Evolutionary conservation across 768 basidiomycete species (phyloP).

Genomic region (Lactarius psammicola): DNA sequence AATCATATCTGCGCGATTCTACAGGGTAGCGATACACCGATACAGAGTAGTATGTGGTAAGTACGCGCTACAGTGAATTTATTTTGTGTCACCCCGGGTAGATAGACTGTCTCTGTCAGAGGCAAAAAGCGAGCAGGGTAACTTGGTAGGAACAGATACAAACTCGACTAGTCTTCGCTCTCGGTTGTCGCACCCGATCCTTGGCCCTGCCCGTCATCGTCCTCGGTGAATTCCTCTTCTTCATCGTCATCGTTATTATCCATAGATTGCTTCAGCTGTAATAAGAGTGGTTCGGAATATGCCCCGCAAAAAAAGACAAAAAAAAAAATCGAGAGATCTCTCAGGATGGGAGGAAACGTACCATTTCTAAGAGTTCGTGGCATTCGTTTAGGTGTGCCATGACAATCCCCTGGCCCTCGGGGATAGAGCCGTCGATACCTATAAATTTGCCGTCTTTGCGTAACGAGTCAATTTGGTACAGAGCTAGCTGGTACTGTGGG

Average conservation of each 20-base stretch:
- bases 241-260: conserved; percentile 42
- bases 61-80: conserved; percentile 15
- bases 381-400: conserved; percentile 96
- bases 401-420: conserved; percentile 94
- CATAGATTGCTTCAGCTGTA: conserved; percentile 79
- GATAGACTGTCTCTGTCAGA: not conserved
- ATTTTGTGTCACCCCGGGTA: not conserved
- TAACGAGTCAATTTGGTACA: conserved; percentile 93
- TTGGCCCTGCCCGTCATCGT: conserved; percentile 28
- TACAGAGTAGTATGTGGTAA: conserved; percentile 18
- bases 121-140: not conserved
- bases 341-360: conserved; percentile 41
- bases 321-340: not conserved
- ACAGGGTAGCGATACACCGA: conserved; percentile 24
- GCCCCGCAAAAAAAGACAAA: not conserved
- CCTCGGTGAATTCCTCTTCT: conserved; percentile 30
- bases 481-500: conserved; percentile 84
- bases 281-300: not conserved
- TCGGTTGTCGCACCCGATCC: conserved; percentile 24
- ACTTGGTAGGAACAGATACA: not conserved
- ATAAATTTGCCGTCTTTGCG: conserved; percentile 93
- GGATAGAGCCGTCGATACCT: conserved; percentile 82
- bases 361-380: conserved; percentile 95
- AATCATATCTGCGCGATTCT: conserved; percentile 20
- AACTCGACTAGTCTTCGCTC: conserved; percentile 15